Conservation (phyloP, 176 grass and related monocot species). For the Hordeum vulgare region DNA sequence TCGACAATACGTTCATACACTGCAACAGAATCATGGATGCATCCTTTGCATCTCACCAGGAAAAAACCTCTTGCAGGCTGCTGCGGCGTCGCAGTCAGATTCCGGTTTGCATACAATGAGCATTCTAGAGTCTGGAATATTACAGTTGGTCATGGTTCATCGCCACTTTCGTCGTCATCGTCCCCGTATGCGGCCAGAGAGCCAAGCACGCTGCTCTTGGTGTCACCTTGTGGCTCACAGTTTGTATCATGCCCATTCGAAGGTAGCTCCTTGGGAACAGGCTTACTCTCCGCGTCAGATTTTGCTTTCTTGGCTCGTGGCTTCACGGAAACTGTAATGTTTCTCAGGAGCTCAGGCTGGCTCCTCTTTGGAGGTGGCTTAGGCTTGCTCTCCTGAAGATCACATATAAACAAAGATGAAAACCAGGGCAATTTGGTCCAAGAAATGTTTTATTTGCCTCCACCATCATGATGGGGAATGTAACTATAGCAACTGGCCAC, state of each 20-base stretch:
- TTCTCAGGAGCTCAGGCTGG: slow-evolving; percentile 45
- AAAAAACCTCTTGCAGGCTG: neutral
- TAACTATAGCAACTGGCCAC: neutral
- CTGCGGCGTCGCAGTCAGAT: neutral
- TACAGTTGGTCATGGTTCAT: slow-evolving; percentile 25
- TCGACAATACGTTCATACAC: neutral
- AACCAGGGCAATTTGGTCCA: neutral
- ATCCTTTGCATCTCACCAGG: neutral
- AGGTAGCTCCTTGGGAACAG: neutral
- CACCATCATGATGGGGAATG: neutral
- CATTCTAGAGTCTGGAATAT: neutral
- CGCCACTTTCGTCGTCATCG: slow-evolving; percentile 53
- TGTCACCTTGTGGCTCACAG: slow-evolving; percentile 17
- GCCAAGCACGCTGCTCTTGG: slow-evolving; percentile 2
- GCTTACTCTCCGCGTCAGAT: slow-evolving; percentile 20
- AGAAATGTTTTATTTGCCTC: slow-evolving; percentile 7
- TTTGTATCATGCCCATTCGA: slow-evolving; percentile 20
- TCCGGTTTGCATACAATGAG: neutral
- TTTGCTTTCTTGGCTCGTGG: slow-evolving; percentile 84
- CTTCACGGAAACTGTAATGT: slow-evolving; percentile 82
- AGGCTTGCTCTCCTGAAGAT: slow-evolving; percentile 33
- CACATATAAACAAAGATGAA: neutral
- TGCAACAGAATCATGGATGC: neutral
- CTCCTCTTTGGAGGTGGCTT: slow-evolving; percentile 52
- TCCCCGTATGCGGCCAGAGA: slow-evolving; percentile 60